phyloP scores from a whole-genome alignment of 345 rosid genomes.

The Clausena lansium region DNA sequence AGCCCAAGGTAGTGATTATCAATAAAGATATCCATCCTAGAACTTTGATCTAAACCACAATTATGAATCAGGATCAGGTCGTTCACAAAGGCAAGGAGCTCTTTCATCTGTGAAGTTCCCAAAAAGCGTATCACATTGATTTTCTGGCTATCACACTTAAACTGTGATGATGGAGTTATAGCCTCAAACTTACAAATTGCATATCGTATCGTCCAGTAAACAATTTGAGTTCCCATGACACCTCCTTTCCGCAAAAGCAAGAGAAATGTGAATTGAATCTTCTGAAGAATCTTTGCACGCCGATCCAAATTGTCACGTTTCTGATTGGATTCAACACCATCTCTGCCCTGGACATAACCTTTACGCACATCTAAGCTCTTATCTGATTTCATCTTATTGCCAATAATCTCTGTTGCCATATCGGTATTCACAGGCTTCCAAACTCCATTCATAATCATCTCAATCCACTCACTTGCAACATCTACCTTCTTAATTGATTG shows the following conservation, averaged over 20 bases:
- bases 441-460: background rate
- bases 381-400: background rate
- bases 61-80: no score
- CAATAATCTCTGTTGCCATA: background rate
- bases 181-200: background rate
- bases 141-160: background rate
- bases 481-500: background rate
- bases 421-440: background rate
- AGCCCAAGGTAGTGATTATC: no score
- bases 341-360: background rate
- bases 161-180: background rate
- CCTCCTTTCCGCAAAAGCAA: background rate
- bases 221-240: no score
- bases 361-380: background rate
- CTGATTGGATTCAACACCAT: no score
- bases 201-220: background rate
- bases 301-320: no score
- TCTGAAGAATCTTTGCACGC: background rate
- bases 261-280: background rate
- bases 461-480: background rate
- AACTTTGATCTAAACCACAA: no score
- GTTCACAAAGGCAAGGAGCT: background rate
- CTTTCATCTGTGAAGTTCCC: background rate
- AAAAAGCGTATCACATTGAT: background rate
- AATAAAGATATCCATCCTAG: no score